Evolutionary conservation across 2,329 filamentous ascomycete species (phyloP), one percentile per base, ranked within the genome.

Genomic region (Chalaropsis ovoidea): DNA sequence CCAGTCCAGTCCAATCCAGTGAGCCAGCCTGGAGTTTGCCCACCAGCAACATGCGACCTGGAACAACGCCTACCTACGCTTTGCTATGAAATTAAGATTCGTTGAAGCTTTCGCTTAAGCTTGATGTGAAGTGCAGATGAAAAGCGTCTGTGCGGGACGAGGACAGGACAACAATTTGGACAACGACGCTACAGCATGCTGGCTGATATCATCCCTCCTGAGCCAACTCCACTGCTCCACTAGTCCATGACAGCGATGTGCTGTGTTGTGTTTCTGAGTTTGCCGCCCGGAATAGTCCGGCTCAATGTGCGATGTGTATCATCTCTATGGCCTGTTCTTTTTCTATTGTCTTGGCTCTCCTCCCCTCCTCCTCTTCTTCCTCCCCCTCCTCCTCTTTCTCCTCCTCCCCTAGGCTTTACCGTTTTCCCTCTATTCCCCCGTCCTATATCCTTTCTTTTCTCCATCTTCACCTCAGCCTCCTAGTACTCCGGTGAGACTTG

Each of bases 71-170:
- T 39, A 39, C 54, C 54, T 31, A 27, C 49, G 7, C 15, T 17
- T 58, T 35, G 1, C 31, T 10, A 15, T 7, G 47, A 52, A 52
- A 58, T 58, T 58, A 58, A 58, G 54, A 58, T 58, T 39, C 5
- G 27, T 35, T 58, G 54, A 58, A 58, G 54, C 54, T 58, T 58
- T 58, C 54, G 54, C 24, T 58, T 58, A 58, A 58, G 54, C 54
- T 58, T 19, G 54, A 35, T 58, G 31, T 62, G 41, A 62, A 49
- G 61, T 62, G 61, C 61, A 62, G 61, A 62, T 62, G 61, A 62
- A 62, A 62, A 62, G 13, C 42, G 61, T 62, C 61, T 47, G 61
- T 62, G 61, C 61, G 41, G n/a, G 0, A 47, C 43, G 43, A 47
- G 43, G 27, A n/a, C 24, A 58, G 17, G 24, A n/a, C 17, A n/a